Percentiles rank a stretch among this genome's conserved stretches.
phyloP scores from a whole-genome alignment of 495 filamentous ascomycete genomes.

The Talaromyces borbonicus region DNA sequence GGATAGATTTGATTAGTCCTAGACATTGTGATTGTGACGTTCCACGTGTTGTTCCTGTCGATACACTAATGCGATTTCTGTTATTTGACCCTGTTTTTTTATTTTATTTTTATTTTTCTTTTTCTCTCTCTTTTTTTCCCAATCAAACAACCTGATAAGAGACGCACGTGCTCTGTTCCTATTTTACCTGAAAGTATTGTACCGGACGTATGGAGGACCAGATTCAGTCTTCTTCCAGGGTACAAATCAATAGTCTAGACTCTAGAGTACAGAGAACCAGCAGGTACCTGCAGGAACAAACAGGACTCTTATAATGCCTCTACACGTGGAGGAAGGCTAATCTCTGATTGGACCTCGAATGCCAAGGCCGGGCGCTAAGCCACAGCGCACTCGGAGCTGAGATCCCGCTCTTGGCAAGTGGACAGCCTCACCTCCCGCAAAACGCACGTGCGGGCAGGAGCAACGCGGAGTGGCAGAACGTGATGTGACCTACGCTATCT shows the following conservation, averaged over 20 bases:
- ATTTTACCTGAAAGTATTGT: too few species aligned
- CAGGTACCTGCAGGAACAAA: neutral
- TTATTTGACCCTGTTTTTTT: too few species aligned
- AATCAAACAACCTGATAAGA: too few species aligned
- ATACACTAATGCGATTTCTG: too few species aligned
- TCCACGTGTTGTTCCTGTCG: too few species aligned
- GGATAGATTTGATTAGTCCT: neutral
- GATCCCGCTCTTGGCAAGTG: slow-evolving; percentile 3
- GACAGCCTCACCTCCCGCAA: neutral
- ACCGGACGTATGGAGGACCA: too few species aligned
- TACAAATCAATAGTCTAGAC: neutral
- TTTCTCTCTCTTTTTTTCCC: too few species aligned
- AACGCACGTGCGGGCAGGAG: neutral
- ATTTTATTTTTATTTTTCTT: too few species aligned
- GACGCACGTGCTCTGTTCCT: too few species aligned
- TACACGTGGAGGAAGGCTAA: neutral
- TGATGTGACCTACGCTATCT: neutral
- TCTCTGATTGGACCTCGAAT: neutral
- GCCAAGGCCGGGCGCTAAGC: slow-evolving; percentile 4
- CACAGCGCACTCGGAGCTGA: neutral
- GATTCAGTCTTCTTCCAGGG: too few species aligned
- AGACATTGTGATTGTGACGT: neutral
- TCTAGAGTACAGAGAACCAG: neutral
- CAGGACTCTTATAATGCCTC: too few species aligned
- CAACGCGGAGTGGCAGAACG: neutral